These are phyloP conservation scores for Pythium myriotylum DNA, from an alignment of 352 stramenopile species.

Conservation along the genomic window DNA sequence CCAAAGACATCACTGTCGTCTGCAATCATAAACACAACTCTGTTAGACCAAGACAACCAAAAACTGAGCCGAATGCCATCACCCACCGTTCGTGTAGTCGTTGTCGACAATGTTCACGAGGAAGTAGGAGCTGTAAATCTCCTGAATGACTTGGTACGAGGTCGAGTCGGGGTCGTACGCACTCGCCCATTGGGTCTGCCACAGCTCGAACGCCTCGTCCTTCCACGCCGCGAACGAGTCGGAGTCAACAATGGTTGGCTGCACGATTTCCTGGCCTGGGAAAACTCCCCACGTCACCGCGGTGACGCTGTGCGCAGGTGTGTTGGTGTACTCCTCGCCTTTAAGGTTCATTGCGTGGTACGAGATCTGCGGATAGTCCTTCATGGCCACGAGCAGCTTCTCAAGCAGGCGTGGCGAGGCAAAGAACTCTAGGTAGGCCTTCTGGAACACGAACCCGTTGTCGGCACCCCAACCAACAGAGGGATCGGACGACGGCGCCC, in stretches of 20 bases:
- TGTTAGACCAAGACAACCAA: no score
- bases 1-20: conserved; percentile 82
- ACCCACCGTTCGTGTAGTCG: conserved; percentile 86
- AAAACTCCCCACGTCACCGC: conserved; percentile 98
- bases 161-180: conserved; percentile 91
- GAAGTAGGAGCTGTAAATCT: conserved; percentile 96
- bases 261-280: conserved; percentile 92
- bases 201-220: conserved; percentile 97
- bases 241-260: conserved; percentile 97
- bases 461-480: conserved; percentile 95
- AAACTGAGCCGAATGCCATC: no score
- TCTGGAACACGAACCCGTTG: conserved; percentile 97
- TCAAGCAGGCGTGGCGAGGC: conserved; percentile 80
- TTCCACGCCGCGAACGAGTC: conserved; percentile 95
- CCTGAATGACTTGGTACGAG: conserved; percentile 59
- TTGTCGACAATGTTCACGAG: conserved; percentile 99
- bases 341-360: conserved; percentile 76
- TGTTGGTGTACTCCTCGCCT: conserved; percentile 78
- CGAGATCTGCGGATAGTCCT: conserved; percentile 75
- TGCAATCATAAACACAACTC: conserved; percentile 16
- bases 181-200: conserved; percentile 96
- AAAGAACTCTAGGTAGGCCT: conserved; percentile 99
- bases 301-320: conserved; percentile 85
- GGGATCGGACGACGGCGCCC: conserved; percentile 83
- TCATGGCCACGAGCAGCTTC: conserved; percentile 55